Conservation (phyloP, 192 early-diverging fungal genomes). For the Cetraspora pellucida region DNA sequence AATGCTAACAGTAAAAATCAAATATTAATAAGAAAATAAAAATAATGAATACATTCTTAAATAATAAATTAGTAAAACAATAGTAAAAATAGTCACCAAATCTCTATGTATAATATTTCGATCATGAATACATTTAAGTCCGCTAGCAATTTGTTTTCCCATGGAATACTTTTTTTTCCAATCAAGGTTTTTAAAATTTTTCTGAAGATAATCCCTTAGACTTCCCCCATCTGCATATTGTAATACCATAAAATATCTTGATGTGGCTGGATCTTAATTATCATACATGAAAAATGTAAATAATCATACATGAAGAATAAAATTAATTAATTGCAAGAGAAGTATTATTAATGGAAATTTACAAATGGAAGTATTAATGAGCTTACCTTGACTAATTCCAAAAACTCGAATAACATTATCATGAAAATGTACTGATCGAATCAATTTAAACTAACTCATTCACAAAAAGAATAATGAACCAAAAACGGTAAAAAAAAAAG, state of each 20-base stretch:
- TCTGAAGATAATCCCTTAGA: neutral
- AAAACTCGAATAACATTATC: slow-evolving; percentile 12
- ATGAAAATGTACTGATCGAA: slow-evolving; percentile 11
- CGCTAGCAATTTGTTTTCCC: slow-evolving; percentile 12
- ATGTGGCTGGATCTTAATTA: neutral
- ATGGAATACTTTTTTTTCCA: slow-evolving; percentile 3
- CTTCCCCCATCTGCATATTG: slow-evolving; percentile 11
- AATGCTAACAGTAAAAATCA: neutral
- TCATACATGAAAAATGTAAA: neutral
- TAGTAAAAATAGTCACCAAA: slow-evolving; percentile 1
- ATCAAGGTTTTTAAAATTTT: neutral
- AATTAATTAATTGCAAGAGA: no score
- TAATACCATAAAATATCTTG: slow-evolving; percentile 18
- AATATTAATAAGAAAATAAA: neutral
- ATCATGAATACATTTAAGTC: slow-evolving; percentile 14
- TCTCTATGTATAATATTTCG: slow-evolving; percentile 33
- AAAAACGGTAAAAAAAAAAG: neutral
- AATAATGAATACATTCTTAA: neutral
- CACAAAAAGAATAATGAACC: neutral
- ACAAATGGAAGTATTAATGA: neutral
- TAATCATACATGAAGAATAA: neutral
- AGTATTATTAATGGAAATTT: neutral
- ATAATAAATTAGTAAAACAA: neutral
- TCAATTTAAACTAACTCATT: neutral
- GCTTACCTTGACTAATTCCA: slow-evolving; percentile 8